These are phyloP conservation scores for Apiospora pterosperma DNA, from an alignment of 2,329 filamentous ascomycete species.

Conservation along the genomic window DNA sequence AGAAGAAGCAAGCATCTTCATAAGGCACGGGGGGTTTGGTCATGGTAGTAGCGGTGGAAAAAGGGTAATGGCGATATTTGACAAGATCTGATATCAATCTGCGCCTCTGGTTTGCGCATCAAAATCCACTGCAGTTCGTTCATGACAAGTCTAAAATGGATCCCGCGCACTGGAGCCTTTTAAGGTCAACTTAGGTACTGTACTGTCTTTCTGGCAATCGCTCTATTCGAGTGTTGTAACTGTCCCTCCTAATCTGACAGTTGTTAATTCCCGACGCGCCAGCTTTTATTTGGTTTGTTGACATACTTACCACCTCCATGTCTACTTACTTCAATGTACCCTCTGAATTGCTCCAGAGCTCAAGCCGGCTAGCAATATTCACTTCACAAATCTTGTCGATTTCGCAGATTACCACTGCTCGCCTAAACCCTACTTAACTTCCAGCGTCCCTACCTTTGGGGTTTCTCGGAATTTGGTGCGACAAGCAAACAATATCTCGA, in stretches of 20 bases:
- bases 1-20: constrained; percentile 38
- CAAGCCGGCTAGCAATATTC: background rate
- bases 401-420: background rate
- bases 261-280: background rate
- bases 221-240: background rate
- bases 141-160: background rate
- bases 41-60: background rate
- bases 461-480: background rate
- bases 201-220: background rate
- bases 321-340: background rate
- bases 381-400: background rate
- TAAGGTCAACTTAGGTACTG: background rate
- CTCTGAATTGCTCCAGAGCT: background rate
- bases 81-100: background rate
- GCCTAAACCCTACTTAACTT: background rate
- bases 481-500: background rate
- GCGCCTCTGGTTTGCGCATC: background rate
- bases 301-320: background rate
- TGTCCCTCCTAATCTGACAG: background rate
- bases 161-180: background rate
- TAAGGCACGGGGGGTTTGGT: background rate
- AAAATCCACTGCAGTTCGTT: background rate
- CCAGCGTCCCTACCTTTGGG: background rate
- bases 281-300: background rate
- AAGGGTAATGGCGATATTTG: background rate